Conservation (phyloP, 768 basidiomycete genomes). For the Mycena pura region DNA sequence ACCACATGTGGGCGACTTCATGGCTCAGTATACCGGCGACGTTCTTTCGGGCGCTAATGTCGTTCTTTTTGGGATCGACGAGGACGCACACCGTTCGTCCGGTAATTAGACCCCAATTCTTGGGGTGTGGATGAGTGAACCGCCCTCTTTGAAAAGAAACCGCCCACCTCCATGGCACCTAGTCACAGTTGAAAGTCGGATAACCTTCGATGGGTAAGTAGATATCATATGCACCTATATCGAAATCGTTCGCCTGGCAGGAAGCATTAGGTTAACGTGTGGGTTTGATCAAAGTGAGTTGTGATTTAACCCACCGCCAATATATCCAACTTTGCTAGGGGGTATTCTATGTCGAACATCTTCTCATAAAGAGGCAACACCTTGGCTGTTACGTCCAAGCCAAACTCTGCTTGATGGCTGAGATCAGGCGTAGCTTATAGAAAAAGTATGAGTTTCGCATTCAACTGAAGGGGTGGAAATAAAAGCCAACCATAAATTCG, state of each 20-base stretch:
- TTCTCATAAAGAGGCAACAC: conserved; percentile 77
- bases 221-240: conserved; percentile 74
- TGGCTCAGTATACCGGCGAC: conserved; percentile 82
- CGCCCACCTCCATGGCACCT: conserved; percentile 76
- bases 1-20: conserved; percentile 88
- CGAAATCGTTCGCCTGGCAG: conserved; percentile 79
- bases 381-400: conserved; percentile 82
- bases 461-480: background rate
- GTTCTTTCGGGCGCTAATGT: conserved; percentile 76
- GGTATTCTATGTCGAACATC: conserved; percentile 14
- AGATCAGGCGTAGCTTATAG: conserved; percentile 77
- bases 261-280: conserved; percentile 19
- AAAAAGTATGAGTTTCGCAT: background rate
- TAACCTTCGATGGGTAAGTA: background rate
- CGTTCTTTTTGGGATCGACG: conserved; percentile 74
- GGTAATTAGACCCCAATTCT: conserved; percentile 92
- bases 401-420: conserved; percentile 84
- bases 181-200: conserved; percentile 1
- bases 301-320: conserved; percentile 63
- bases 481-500: conserved; percentile 64
- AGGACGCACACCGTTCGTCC: conserved; percentile 86
- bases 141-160: background rate
- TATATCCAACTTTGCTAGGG: conserved; percentile 85
- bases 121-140: background rate
- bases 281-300: conserved; percentile 50